A percentile compares a stretch with the other conserved stretches of the same genome.
Evolutionary conservation across 345 rosid genomes (phyloP).

Genomic region (Ceriops zippeliana): DNA sequence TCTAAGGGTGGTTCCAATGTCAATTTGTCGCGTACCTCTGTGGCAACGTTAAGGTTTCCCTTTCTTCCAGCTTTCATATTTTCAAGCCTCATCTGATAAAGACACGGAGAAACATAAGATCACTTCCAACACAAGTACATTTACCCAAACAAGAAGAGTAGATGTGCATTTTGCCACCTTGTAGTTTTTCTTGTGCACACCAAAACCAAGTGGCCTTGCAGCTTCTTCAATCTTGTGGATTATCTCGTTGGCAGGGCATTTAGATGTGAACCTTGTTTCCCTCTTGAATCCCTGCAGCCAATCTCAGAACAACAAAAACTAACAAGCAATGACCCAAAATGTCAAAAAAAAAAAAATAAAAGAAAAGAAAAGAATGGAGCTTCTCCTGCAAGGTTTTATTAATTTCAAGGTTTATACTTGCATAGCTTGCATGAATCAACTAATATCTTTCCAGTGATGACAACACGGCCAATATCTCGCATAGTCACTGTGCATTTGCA

Average conservation of each 20-base stretch:
- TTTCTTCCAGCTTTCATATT: conserved; percentile 88
- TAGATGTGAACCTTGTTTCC: conserved; percentile 84
- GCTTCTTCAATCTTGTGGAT: conserved; percentile 83
- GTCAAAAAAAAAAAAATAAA: no score
- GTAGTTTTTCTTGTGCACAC: conserved; percentile 85
- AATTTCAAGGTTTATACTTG: not conserved
- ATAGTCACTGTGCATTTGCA: no score
- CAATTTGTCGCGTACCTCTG: conserved; percentile 52
- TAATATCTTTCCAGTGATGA: no score
- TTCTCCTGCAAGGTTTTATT: not conserved
- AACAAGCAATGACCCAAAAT: not conserved
- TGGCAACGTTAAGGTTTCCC: conserved; percentile 83
- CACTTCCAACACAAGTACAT: not conserved
- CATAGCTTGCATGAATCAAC: not conserved
- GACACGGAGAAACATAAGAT: conserved; percentile 4
- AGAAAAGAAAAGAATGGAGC: no score
- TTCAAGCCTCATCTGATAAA: conserved; percentile 79
- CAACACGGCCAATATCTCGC: no score
- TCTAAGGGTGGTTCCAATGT: not conserved
- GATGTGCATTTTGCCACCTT: conserved; percentile 42
- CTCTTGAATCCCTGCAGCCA: conserved; percentile 66
- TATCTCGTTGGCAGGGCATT: conserved; percentile 79
- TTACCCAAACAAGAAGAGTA: not conserved
- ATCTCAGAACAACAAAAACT: not conserved
- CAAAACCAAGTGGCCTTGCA: conserved; percentile 91